A percentile compares a stretch with the other conserved stretches of the same genome.
phyloP scores from a whole-genome alignment of 2,329 filamentous ascomycete species.

The Trichoderma polysporum region DNA sequence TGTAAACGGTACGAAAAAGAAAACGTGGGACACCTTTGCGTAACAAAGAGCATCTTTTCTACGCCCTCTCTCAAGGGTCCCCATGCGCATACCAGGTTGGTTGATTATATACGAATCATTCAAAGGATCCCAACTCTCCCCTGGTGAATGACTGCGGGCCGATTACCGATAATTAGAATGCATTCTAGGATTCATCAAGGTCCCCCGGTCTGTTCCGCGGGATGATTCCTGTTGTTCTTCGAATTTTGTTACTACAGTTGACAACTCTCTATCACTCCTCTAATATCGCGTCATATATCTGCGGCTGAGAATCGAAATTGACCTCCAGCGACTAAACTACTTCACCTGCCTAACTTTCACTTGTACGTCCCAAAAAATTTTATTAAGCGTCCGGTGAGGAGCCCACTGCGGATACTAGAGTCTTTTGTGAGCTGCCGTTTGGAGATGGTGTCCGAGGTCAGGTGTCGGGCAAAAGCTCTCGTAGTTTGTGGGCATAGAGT shows the following conservation, averaged over 20 bases:
- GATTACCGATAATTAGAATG: neutral
- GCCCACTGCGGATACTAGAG: neutral
- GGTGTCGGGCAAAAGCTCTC: neutral
- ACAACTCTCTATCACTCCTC: neutral
- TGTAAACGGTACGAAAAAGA: neutral
- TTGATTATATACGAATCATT: neutral
- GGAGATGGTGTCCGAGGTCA: slow-evolving; percentile 7
- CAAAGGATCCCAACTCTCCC: neutral
- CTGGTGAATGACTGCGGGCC: neutral
- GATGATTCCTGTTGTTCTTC: neutral
- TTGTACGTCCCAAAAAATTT: neutral
- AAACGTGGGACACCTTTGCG: neutral
- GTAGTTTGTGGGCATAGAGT: neutral
- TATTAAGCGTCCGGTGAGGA: neutral
- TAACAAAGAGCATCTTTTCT: neutral
- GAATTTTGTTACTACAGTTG: neutral
- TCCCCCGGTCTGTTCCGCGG: neutral
- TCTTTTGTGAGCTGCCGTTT: neutral
- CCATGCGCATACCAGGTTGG: neutral
- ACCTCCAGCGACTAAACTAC: too few relatives aligned
- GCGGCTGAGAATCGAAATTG: too few relatives aligned
- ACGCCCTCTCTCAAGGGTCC: neutral
- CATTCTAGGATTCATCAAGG: neutral
- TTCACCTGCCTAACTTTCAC: neutral
- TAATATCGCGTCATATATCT: too few relatives aligned